Evolutionary conservation across 352 stramenopile species (phyloP), one percentile per base, ranked within the genome.

Genomic region (Aphanomyces invadans): DNA sequence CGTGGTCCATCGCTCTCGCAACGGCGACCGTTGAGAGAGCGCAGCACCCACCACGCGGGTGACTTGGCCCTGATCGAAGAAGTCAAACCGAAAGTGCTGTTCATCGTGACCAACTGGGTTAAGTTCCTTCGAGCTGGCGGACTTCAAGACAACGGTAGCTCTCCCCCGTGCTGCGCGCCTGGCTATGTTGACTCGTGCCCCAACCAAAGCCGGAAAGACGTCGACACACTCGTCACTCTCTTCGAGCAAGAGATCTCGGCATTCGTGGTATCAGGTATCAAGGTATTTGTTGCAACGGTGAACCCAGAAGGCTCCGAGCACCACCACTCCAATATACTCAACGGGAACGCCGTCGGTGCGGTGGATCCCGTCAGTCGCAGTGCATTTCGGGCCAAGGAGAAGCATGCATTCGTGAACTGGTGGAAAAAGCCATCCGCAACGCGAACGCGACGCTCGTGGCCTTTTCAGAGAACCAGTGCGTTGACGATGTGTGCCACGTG

Each of bases 381-480:
- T n/a, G 46, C 44, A n/a, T 68, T 48, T 21, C 25, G 32, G 1
- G 25, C 28, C 21, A 45, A 39, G 46, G 45, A 62, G 23, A 11
- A 52, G 36, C 7, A 3, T 11, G n/a, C 15, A 4, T 52, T 11
- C 7, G 45, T 29, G 5, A 4, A 9, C 21, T 55, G 7, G 15
- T 65, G 23, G 56, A 65, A 26, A 12, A 7, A 4, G 56, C 42
- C 23, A 52, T 65, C 33, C n/a, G n/a, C 12, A 38, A 15, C 5
- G 56, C 56, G 4, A 65, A 65, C 33, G 56, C 56, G 4, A 65
- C 56, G 5, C 11, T 65, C 26, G 45, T 65, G 7, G 45, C 38
- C 33, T 65, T 65, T n/a, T 52, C 56, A 4, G 56, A 53, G 2
- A 65, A 65, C 56, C 42, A 55, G 56, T 65, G 56, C 56, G 7